Evolutionary conservation across 352 stramenopile species (phyloP).

Genomic region (Peronospora farinosa): DNA sequence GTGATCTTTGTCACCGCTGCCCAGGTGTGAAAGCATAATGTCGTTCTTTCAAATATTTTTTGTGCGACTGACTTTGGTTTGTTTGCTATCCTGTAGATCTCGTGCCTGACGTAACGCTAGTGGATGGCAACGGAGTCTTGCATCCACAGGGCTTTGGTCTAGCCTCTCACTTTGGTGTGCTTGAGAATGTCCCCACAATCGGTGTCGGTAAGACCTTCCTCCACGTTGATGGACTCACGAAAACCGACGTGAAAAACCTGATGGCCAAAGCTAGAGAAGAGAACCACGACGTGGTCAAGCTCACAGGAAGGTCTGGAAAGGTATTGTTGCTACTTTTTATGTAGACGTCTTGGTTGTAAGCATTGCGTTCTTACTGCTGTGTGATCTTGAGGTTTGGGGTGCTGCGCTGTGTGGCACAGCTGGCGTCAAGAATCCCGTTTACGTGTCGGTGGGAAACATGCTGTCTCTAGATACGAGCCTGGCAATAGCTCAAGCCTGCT

Average conservation of each 20-base stretch:
- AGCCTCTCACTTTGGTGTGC: slow-evolving; percentile 90
- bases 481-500: slow-evolving; percentile 49
- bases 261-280: slow-evolving; percentile 41
- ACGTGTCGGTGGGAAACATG: slow-evolving; percentile 75
- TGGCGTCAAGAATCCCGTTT: slow-evolving; percentile 72
- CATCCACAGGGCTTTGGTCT: slow-evolving; percentile 89
- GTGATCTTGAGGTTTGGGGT: slow-evolving; percentile 52
- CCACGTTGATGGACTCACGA: slow-evolving; percentile 83
- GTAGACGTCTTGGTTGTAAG: background rate
- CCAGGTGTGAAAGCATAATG: slow-evolving; percentile 30
- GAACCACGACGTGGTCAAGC: slow-evolving; percentile 30
- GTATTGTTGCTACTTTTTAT: slow-evolving; percentile 14
- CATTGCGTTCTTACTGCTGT: slow-evolving; percentile 3
- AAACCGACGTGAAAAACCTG: slow-evolving; percentile 45
- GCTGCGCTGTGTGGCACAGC: slow-evolving; percentile 56
- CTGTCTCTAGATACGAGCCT: slow-evolving; percentile 63
- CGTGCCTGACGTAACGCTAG: slow-evolving; percentile 83
- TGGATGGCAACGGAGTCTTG: slow-evolving; percentile 88
- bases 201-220: slow-evolving; percentile 89
- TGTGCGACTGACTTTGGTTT: background rate
- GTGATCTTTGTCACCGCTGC: slow-evolving; percentile 44
- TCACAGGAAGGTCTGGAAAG: slow-evolving; percentile 56
- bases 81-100: slow-evolving; percentile 28
- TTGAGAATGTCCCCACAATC: slow-evolving; percentile 86
- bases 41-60: background rate